phyloP scores from a whole-genome alignment of 2,329 filamentous ascomycete species.

The Arthrobotrys conoides region DNA sequence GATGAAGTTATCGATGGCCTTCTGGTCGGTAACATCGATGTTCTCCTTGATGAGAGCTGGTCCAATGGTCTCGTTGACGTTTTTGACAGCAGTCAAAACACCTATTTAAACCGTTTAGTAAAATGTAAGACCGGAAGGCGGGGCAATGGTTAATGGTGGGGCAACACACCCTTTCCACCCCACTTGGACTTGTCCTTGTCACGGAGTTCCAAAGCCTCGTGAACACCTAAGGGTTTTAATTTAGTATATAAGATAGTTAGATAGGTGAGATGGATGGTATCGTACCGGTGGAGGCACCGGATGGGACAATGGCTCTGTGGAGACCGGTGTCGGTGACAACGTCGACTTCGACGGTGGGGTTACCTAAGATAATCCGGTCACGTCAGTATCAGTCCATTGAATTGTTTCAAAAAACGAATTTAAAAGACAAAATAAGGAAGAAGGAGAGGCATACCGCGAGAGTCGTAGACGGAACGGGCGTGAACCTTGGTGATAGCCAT shows the following conservation, averaged over 20 bases:
- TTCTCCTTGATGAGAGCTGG: slow-evolving; percentile 85
- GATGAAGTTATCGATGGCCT: slow-evolving; percentile 85
- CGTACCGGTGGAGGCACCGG: slow-evolving; percentile 90
- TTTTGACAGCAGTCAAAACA: slow-evolving; percentile 85
- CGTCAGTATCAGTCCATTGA: slow-evolving; percentile 19
- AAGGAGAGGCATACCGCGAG: slow-evolving; percentile 73
- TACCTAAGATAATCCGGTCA: slow-evolving; percentile 69
- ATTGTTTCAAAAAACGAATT: neutral
- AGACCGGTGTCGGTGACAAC: slow-evolving; percentile 96
- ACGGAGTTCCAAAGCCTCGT: slow-evolving; percentile 91
- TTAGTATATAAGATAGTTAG: neutral
- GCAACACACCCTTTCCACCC: slow-evolving; percentile 79
- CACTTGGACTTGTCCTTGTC: slow-evolving; percentile 90
- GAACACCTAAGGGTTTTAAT: slow-evolving; percentile 78
- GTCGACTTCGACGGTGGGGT: slow-evolving; percentile 99
- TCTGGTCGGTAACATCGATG: slow-evolving; percentile 88
- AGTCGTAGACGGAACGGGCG: slow-evolving; percentile 97
- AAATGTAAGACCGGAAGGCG: neutral
- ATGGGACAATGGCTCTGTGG: slow-evolving; percentile 97
- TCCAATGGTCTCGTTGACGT: slow-evolving; percentile 85
- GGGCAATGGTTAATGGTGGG: slow-evolving; percentile 37
- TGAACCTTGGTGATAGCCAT: slow-evolving; percentile 95
- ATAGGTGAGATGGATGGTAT: slow-evolving; percentile 43
- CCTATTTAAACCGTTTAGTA: slow-evolving; percentile 66
- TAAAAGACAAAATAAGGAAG: neutral